A percentile compares a stretch with the other conserved stretches of the same genome.
Evolutionary conservation across 2,329 filamentous ascomycete species (phyloP).

Genomic region (Cladorrhinum sp.): DNA sequence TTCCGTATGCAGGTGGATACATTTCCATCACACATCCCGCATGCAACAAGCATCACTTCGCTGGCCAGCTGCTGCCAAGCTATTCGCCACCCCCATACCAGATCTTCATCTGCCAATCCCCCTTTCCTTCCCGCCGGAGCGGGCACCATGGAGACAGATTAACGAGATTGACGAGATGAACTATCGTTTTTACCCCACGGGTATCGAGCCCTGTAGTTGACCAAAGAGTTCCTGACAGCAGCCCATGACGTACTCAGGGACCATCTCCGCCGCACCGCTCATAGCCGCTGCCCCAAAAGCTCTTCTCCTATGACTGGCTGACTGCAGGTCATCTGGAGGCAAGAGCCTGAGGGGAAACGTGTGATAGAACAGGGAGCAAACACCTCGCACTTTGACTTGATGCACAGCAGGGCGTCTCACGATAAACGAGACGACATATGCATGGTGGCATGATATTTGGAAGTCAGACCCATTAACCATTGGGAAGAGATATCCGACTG

Average conservation of each 20-base stretch:
- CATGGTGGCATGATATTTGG: conserved; percentile 6
- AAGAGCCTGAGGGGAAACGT: neutral
- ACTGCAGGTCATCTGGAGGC: neutral
- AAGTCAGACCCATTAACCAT: neutral
- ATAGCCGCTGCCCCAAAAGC: neutral
- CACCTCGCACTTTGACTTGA: neutral
- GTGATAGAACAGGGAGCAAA: neutral
- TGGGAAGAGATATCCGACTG: neutral
- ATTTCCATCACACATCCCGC: conserved; percentile 7
- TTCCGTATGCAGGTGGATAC: conserved; percentile 4
- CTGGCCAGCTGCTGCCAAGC: neutral
- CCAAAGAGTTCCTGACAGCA: neutral
- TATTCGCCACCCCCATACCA: neutral
- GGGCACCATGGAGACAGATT: neutral
- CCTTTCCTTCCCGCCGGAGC: neutral
- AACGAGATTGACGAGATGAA: neutral
- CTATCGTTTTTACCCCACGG: neutral
- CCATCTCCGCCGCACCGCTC: neutral
- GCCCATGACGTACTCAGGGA: neutral
- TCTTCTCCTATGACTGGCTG: neutral
- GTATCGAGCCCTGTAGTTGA: neutral
- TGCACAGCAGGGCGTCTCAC: neutral
- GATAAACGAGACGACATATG: conserved; percentile 13
- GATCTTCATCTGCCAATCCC: conserved; percentile 2
- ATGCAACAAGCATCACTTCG: conserved; percentile 4